Conservation (phyloP, 1,139 yeast genomes). For the Sugiyamaella castrensis region DNA sequence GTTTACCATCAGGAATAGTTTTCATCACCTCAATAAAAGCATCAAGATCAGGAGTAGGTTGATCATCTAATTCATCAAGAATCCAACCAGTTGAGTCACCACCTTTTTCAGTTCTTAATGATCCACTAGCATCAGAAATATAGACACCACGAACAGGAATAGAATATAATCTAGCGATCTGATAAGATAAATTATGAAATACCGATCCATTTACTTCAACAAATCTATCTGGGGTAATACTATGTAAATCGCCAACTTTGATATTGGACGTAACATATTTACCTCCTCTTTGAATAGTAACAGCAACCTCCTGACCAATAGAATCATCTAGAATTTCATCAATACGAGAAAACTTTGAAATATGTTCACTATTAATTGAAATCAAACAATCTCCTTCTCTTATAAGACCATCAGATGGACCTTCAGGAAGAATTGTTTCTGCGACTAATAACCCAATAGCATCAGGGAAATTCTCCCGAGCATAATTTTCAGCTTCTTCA, state of each 20-base stretch:
- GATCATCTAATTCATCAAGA: constrained; percentile 72
- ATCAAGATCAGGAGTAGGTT: constrained; percentile 68
- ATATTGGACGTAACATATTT: constrained; percentile 50
- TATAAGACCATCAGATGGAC: constrained; percentile 73
- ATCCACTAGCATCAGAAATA: constrained; percentile 73
- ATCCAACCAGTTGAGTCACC: constrained; percentile 58
- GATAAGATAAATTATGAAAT: constrained; percentile 81
- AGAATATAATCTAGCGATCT: constrained; percentile 80
- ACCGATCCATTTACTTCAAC: constrained; percentile 85
- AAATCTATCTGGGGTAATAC: constrained; percentile 76
- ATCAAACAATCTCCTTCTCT: constrained; percentile 86
- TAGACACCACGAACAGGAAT: constrained; percentile 83
- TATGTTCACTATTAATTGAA: constrained; percentile 62
- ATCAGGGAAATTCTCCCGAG: constrained; percentile 68
- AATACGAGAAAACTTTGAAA: constrained; percentile 72
- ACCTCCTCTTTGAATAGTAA: constrained; percentile 76
- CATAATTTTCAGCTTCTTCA: constrained; percentile 65
- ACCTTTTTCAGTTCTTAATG: constrained; percentile 57
- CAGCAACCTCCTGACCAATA: constrained; percentile 57
- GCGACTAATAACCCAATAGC: constrained; percentile 83
- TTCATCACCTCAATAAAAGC: constrained; percentile 77
- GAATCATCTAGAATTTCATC: constrained; percentile 77
- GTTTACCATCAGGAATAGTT: constrained; percentile 67
- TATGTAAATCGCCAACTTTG: constrained; percentile 70
- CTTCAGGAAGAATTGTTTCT: constrained; percentile 77